A percentile compares a stretch with the other conserved stretches of the same genome.
phyloP scores from a whole-genome alignment of 495 filamentous ascomycete species.

The Pyrenula massariospora region DNA sequence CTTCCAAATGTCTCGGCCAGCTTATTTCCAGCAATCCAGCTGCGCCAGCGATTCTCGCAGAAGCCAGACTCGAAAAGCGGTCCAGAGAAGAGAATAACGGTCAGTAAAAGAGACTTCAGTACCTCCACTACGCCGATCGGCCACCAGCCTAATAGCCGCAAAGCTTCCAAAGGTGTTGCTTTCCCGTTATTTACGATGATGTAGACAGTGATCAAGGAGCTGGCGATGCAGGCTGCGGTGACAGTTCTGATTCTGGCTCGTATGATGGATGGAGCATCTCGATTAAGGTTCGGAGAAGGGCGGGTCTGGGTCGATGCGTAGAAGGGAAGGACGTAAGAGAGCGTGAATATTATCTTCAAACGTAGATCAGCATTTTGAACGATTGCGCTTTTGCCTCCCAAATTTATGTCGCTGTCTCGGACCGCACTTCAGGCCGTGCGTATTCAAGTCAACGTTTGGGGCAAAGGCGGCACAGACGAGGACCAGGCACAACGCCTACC shows the following conservation, averaged over 20 bases:
- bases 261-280: slow-evolving; percentile 85
- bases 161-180: slow-evolving; percentile 32
- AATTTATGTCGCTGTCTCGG: no score
- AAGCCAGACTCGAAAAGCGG: slow-evolving; percentile 70
- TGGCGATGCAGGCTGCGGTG: slow-evolving; percentile 52
- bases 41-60: slow-evolving; percentile 57
- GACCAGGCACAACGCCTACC: slow-evolving; percentile 25
- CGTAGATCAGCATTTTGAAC: background rate
- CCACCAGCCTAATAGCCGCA: slow-evolving; percentile 65
- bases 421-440: no score
- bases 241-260: slow-evolving; percentile 74
- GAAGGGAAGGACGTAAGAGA: slow-evolving; percentile 83
- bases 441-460: slow-evolving; percentile 1
- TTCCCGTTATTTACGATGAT: slow-evolving; percentile 39
- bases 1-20: slow-evolving; percentile 37
- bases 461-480: no score
- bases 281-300: slow-evolving; percentile 67
- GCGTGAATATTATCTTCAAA: slow-evolving; percentile 56
- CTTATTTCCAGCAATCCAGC: slow-evolving; percentile 39
- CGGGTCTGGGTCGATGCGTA: slow-evolving; percentile 72
- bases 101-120: slow-evolving; percentile 45
- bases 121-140: slow-evolving; percentile 54
- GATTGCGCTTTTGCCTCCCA: no score
- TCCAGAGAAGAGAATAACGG: slow-evolving; percentile 68
- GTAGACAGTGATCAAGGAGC: slow-evolving; percentile 47